Percentiles rank a stretch among this genome's conserved stretches.
phyloP scores from a whole-genome alignment of 2,329 filamentous ascomycete species.

The Ustilaginoidea virens region DNA sequence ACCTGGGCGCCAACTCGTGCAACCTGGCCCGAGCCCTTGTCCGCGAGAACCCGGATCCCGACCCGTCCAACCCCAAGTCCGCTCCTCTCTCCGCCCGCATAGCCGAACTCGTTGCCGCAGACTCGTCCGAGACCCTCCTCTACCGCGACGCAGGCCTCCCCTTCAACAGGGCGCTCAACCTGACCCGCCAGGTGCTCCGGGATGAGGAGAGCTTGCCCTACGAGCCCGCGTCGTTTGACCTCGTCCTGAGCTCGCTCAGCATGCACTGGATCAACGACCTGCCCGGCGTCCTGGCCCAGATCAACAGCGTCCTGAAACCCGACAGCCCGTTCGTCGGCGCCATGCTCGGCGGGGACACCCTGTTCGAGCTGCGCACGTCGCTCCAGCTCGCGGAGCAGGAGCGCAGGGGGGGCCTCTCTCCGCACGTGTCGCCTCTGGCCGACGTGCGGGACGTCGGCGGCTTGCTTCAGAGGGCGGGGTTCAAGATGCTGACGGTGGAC shows the following conservation, averaged over 20 bases:
- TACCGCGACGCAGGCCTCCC: constrained; percentile 61
- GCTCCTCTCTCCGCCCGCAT: constrained; percentile 59
- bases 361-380: constrained; percentile 86
- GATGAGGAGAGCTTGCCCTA: constrained; percentile 66
- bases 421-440: constrained; percentile 79
- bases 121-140: constrained; percentile 64
- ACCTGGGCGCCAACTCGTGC: constrained; percentile 90
- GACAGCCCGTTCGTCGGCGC: constrained; percentile 86
- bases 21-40: constrained; percentile 78
- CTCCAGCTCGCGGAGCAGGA: constrained; percentile 88
- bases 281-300: constrained; percentile 66
- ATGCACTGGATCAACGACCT: constrained; percentile 98
- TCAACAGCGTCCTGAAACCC: constrained; percentile 77
- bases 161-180: constrained; percentile 59
- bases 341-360: constrained; percentile 89
- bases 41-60: constrained; percentile 49
- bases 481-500: constrained; percentile 92
- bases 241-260: constrained; percentile 76
- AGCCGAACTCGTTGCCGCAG: constrained; percentile 60
- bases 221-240: constrained; percentile 63
- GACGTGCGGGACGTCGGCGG: constrained; percentile 87
- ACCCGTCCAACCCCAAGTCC: constrained; percentile 36
- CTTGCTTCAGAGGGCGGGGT: constrained; percentile 71
- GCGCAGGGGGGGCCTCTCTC: constrained; percentile 76
- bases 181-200: constrained; percentile 60